Evolutionary conservation across 441 rosid genomes (phyloP), one percentile per base, ranked within the genome.

Genomic region (Melastoma candidum): DNA sequence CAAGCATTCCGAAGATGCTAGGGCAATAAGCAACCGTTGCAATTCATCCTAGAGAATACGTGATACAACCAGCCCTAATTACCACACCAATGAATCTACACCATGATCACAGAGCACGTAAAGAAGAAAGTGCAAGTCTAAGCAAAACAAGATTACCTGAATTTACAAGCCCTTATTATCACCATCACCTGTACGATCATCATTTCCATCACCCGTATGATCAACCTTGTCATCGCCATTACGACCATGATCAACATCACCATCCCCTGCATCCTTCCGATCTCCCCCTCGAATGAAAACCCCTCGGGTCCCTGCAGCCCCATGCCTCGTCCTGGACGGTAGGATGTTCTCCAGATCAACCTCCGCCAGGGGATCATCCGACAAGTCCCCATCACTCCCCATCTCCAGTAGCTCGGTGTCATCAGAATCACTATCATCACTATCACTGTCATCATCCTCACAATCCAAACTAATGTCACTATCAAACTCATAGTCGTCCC

Each of bases 301-400:
- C 50, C 93, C 93, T 36, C 8, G 6, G 24, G 89, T 81, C 59
- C 57, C 72, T 43, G 51, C 64, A 14, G 60, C 66, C 41, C 75
- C 55, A 65, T 84, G 64, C 61, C 96, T 73, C 3, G 96, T 87
- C 81, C 97, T 78, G 2, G 95, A 81, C 1, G 92, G 92, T 0
- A 90, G 77, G 53, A 90, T 90, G 57, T 90, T 90, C 57, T 83
- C 81, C 81, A 83, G 69, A 78, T 92, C 98, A 51, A 92, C 96
- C 78, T 92, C 98, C 8, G 96, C 86, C 66, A 92, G 65, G 3
- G 96, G 95, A 80, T 87, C 95, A 17, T 92, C 98, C 2, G 90
- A 82, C 49, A 77, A 73, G 62, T 87, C 95, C 56, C 82, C 78
- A 43, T 69, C 83, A 12, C 64, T 78, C 1, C 68, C 81, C 13